phyloP scores from a whole-genome alignment of 768 basidiomycete species.

The Pholiota microspora region DNA sequence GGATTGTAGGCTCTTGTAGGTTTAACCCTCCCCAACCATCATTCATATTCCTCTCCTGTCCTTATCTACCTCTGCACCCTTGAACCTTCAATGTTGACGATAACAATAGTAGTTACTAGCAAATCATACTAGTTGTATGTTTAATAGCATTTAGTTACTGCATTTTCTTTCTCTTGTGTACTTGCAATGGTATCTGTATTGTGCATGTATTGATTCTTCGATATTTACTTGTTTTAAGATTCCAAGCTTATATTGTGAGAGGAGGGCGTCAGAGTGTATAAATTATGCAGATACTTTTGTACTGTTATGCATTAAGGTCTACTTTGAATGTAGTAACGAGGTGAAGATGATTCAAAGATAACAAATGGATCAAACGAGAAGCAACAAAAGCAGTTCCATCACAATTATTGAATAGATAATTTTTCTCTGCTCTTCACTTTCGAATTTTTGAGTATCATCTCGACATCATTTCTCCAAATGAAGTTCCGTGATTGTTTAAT shows the following conservation, averaged over 20 bases:
- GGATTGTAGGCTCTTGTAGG: slow-evolving; percentile 9
- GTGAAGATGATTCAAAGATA: too few species aligned
- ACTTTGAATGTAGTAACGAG: neutral
- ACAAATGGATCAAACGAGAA: too few species aligned
- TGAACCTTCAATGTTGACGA: neutral
- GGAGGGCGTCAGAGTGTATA: neutral
- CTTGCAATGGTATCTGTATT: neutral
- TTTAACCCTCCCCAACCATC: neutral
- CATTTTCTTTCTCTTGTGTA: neutral
- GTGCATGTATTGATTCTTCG: neutral
- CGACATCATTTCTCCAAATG: too few species aligned
- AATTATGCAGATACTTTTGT: neutral
- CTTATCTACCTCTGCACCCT: neutral
- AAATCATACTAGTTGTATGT: slow-evolving; percentile 16
- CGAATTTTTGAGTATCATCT: too few species aligned
- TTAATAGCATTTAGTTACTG: slow-evolving; percentile 11
- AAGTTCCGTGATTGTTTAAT: too few species aligned
- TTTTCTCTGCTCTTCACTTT: too few species aligned
- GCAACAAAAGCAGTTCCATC: too few species aligned
- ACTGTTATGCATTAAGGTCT: neutral
- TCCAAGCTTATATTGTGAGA: neutral
- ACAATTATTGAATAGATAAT: too few species aligned
- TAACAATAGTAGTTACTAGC: neutral
- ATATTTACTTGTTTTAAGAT: neutral
- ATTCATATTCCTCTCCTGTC: neutral